Percentiles rank a stretch among this genome's conserved stretches.
Evolutionary conservation across 2,329 filamentous ascomycete species (phyloP).

Genomic region (Pyrenochaeta sp.): DNA sequence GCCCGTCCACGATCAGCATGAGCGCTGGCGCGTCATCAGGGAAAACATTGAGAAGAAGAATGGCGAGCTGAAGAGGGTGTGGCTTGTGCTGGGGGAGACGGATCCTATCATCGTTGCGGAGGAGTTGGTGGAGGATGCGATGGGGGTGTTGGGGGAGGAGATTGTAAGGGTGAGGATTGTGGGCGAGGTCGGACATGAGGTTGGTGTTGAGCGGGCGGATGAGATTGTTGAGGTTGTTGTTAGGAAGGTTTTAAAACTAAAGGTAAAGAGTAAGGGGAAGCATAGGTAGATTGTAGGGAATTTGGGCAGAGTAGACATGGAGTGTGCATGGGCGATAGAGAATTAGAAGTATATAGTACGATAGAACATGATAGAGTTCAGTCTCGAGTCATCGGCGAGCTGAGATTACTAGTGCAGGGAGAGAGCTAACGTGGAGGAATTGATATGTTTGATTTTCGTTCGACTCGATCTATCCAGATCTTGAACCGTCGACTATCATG

Average conservation of each 20-base stretch:
- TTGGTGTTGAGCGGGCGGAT: conserved; percentile 69
- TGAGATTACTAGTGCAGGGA: neutral
- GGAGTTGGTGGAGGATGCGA: conserved; percentile 70
- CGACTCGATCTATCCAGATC: neutral
- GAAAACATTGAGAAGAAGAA: conserved; percentile 40
- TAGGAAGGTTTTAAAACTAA: conserved; percentile 48
- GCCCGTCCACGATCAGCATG: conserved; percentile 71
- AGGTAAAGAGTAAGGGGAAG: no score
- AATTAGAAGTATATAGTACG: neutral
- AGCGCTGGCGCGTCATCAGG: conserved; percentile 68
- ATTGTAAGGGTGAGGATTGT: conserved; percentile 67
- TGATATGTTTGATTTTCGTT: neutral
- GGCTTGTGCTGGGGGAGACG: conserved; percentile 70
- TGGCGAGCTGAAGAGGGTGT: conserved; percentile 60
- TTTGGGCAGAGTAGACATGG: no score
- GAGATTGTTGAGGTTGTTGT: conserved; percentile 65
- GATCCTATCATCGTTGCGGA: conserved; percentile 73
- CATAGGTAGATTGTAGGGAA: no score
- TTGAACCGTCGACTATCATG: neutral
- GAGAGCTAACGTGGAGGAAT: neutral
- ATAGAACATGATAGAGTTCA: neutral
- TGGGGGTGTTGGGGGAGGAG: conserved; percentile 62
- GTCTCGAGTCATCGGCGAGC: neutral
- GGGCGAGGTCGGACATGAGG: conserved; percentile 70
- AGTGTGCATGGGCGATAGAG: neutral